Evolutionary conservation across 352 stramenopile species (phyloP), one percentile per base, ranked within the genome.

Genomic region (Globisporangium radiosum): DNA sequence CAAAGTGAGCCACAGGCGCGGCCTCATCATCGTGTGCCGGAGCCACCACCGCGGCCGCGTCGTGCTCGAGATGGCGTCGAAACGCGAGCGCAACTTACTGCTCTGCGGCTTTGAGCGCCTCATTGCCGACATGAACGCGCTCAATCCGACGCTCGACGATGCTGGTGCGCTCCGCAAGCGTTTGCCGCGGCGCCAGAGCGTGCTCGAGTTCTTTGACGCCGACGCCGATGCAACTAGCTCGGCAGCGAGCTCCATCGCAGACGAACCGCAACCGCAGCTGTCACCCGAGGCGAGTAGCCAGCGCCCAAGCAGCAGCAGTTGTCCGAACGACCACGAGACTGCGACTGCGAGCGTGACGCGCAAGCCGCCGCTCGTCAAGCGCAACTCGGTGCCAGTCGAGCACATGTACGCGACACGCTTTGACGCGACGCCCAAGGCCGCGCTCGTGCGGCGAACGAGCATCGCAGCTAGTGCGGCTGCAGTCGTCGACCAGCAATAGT

Each of bases 381-480:
- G 52, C 40, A 54, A 75, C 33, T 57, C 66, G 10, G 65, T 64
- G 43, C 42, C 60, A 19, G 64, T 83, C 10, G 71, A 79, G 52
- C 70, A 73, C 38, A 77, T 87, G 36, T 92, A 92, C 52, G 54
- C 79, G 45, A 89, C 81, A 37, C 75, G 77, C 36, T 89, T 86
- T 43, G 79, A 92, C 58, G 60, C 78, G 1, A 60, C 45, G 19
- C 38, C 44, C 9, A 69, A 66, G 42, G 25, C 54, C 7, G 47
- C 62, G 19, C 17, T 59, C 5, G 2, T 60, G 38, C 59, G 67
- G 10, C 59, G 63, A 60, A 68, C 66, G 13, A 76, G 66, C 42
- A 52, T 64, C 42, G 47, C 59, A 19, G 56, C 50, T 33, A 65
- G 19, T 25, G 19, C 19, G 19, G 19, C 19, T 25, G 19, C 19